Percentiles rank a stretch among this genome's conserved stretches.
phyloP scores from a whole-genome alignment of 768 basidiomycete species.

The Lyophyllum shimeji region DNA sequence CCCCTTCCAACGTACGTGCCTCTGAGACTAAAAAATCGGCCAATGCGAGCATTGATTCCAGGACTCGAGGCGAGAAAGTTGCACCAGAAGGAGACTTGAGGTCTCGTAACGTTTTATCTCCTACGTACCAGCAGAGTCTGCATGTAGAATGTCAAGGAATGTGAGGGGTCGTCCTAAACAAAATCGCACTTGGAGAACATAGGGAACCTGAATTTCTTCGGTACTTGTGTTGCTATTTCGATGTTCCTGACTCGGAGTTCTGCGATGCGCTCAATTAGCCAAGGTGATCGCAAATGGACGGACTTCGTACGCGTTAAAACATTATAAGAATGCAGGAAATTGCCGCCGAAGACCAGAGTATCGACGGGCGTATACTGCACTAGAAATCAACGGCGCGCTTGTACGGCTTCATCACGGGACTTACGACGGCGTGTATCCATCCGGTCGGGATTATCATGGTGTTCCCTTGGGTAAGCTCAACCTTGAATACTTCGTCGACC shows the following conservation, averaged over 20 bases:
- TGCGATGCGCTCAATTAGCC: slow-evolving; percentile 28
- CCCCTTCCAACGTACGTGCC: slow-evolving; percentile 67
- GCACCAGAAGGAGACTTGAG: slow-evolving; percentile 49
- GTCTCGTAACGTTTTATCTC: slow-evolving; percentile 75
- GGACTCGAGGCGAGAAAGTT: slow-evolving; percentile 48
- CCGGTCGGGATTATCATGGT: slow-evolving; percentile 96
- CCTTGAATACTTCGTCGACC: slow-evolving; percentile 88
- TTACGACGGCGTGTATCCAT: slow-evolving; percentile 97
- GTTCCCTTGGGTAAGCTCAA: slow-evolving; percentile 73
- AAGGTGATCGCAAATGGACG: not conserved
- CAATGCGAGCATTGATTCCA: slow-evolving; percentile 69
- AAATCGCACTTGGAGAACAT: slow-evolving; percentile 66
- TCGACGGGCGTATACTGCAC: slow-evolving; percentile 87
- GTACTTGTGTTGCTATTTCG: slow-evolving; percentile 89
- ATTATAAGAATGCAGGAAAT: slow-evolving; percentile 94
- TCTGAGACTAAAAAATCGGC: slow-evolving; percentile 82
- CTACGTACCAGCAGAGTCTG: slow-evolving; percentile 91
- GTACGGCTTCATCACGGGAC: slow-evolving; percentile 23
- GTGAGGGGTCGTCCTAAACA: not conserved
- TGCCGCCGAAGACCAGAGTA: slow-evolving; percentile 95
- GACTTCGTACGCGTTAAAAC: slow-evolving; percentile 71
- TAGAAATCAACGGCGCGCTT: slow-evolving; percentile 2
- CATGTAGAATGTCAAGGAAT: slow-evolving; percentile 1
- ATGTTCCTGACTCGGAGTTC: slow-evolving; percentile 89
- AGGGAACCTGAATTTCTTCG: slow-evolving; percentile 89